Base-by-base conservation (phyloP, 1,284 basidiomycete genomes). In the Austroboletus niveus region DNA sequence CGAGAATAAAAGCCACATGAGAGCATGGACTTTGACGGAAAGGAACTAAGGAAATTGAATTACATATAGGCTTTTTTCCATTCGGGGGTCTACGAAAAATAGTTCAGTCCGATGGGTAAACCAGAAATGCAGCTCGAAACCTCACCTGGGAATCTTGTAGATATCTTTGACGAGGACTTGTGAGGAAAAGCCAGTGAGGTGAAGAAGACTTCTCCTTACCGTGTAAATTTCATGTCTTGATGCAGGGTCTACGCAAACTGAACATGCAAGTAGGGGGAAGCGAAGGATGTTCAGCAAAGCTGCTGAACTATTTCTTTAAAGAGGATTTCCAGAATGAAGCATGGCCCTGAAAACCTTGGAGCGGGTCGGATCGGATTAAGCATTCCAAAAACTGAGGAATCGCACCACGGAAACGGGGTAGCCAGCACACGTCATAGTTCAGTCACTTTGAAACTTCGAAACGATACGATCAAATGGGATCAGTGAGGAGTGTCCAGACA, bases 11-110 rank as follows among this genome's bases (percentile, higher is more conserved):
- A 27, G 12, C n/a, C 20, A 40, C n/a, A 47, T 58, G 29, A 55
- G 50, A n/a, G 14, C 5, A 38, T 9, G 29, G 22, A 24, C 39
- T 31, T n/a, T 12, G 11, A 29, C 1, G 27, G 17, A 47, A 15
- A 42, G 34, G 41, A 47, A 42, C 24, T 45, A 1, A 36, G 22
- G 29, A 17, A 42, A 53, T 30, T 42, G 64, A 78, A 53, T 39
- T 58, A 89, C 89, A 92, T 88, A 66, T 92, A 92, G 14, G 86
- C 88, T 57, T 77, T 83, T 63, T 89, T 86, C 89, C 89, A 92
- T 70, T 92, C 89, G 1, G 87, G 83, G 34, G 79, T 82, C 88
- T 91, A 54, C 14, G 24, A 44, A 47, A 52, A 22, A 22, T 11
- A 15, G n/a, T 44, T 51, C 32, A 52, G 36, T 15, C 49, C 30